Evolutionary conservation across 345 rosid species (phyloP).

Genomic region (Brassica juncea): DNA sequence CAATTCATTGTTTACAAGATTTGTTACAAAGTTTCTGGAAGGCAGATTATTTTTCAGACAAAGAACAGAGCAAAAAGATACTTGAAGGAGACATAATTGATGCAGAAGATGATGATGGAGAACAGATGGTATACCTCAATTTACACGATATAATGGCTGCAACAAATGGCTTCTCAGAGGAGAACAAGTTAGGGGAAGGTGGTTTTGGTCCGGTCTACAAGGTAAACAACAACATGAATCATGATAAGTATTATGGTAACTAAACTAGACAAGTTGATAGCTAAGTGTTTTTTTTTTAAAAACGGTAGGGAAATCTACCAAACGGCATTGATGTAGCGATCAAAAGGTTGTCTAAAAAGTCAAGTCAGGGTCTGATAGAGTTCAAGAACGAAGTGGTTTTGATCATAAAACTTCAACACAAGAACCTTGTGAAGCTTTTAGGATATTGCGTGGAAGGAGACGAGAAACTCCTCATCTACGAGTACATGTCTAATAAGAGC

Average conservation of each 20-base stretch:
- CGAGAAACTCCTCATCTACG: conserved; percentile 24
- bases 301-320: background rate
- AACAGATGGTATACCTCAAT: background rate
- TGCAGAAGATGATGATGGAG: background rate
- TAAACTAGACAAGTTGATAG: too few relatives aligned
- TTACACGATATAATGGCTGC: background rate
- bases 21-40: too few relatives aligned
- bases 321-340: background rate
- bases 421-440: background rate
- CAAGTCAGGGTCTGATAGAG: background rate
- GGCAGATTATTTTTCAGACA: background rate
- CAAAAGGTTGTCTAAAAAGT: background rate
- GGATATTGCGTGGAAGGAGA: background rate
- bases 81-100: background rate
- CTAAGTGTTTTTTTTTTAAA: too few relatives aligned
- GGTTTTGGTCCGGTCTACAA: background rate
- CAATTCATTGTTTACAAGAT: too few relatives aligned
- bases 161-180: background rate
- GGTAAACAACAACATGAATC: background rate
- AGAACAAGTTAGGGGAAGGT: background rate
- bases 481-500: conserved; percentile 28
- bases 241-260: too few relatives aligned
- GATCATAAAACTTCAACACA: background rate
- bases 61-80: background rate
- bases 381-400: background rate